Evolutionary conservation across 208 protist genomes (phyloP).

Genomic region (Trypanosoma theileri): DNA sequence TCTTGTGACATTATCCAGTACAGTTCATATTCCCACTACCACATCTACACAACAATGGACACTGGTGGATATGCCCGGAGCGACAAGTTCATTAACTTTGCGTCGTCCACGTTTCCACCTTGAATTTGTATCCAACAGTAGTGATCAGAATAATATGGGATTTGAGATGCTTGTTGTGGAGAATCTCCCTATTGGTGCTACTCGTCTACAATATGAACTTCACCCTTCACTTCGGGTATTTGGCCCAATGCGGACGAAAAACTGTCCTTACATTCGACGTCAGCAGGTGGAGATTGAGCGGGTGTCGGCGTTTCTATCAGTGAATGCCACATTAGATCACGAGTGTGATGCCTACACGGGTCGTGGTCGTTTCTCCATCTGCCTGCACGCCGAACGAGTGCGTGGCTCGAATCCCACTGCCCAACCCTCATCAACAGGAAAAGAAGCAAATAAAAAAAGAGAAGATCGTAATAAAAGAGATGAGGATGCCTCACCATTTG

Average conservation of each 20-base stretch:
- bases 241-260: constrained; percentile 69
- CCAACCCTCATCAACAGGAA: too few species aligned
- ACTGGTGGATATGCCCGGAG: constrained; percentile 30
- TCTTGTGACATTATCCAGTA: constrained; percentile 73
- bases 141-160: constrained; percentile 21
- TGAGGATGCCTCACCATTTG: constrained; percentile 7
- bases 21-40: constrained; percentile 54
- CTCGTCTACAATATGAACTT: constrained; percentile 68
- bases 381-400: constrained; percentile 55
- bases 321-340: constrained; percentile 69
- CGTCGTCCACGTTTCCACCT: constrained; percentile 23
- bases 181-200: constrained; percentile 59
- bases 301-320: constrained; percentile 73
- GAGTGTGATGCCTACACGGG: constrained; percentile 90
- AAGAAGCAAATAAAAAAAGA: too few species aligned
- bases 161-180: constrained; percentile 43
- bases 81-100: not conserved
- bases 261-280: constrained; percentile 33
- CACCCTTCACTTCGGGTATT: constrained; percentile 66
- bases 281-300: constrained; percentile 60
- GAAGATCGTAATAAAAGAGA: too few species aligned
- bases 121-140: constrained; percentile 12
- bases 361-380: constrained; percentile 61
- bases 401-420: not conserved
- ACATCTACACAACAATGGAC: constrained; percentile 69